phyloP scores from a whole-genome alignment of 192 early-diverging fungal species.

The Nowakowskiella sp. region DNA sequence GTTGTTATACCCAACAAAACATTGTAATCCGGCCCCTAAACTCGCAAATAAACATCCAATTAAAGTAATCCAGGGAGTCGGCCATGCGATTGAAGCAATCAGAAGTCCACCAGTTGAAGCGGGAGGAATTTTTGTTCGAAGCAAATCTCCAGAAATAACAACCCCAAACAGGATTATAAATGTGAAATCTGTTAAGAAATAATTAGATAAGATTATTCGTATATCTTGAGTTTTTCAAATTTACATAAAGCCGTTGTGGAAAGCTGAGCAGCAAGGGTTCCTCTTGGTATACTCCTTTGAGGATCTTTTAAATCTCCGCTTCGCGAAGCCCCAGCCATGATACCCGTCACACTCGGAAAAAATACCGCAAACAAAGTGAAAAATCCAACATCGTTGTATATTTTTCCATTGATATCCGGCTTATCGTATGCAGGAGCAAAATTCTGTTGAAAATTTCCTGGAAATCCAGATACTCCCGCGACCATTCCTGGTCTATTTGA shows the following conservation, averaged over 20 bases:
- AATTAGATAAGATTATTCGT: background rate
- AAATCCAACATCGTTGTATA: constrained; percentile 2
- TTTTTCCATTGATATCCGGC: background rate
- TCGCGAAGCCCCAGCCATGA: constrained; percentile 13
- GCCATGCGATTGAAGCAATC: constrained; percentile 10
- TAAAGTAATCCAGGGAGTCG: constrained; percentile 9
- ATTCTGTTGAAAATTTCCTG: no score
- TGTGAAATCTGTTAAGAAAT: constrained; percentile 7
- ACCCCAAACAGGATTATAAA: constrained; percentile 12
- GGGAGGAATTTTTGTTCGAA: background rate
- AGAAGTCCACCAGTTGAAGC: no score
- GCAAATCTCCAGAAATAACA: background rate
- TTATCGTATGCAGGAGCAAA: no score
- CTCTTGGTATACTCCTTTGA: constrained; percentile 15
- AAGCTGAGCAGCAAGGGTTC: constrained; percentile 14
- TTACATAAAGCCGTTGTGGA: constrained; percentile 10
- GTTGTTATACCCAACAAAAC: no score
- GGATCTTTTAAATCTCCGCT: constrained; percentile 14
- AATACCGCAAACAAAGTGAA: constrained; percentile 17
- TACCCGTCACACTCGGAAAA: constrained; percentile 18
- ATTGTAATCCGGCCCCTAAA: constrained; percentile 11
- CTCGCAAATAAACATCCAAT: constrained; percentile 3
- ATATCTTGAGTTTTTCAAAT: background rate
- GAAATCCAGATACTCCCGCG: no score
- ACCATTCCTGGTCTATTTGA: background rate